These are phyloP conservation scores for Candida orba DNA, from an alignment of 805 yeast species.

Conservation along the genomic window DNA sequence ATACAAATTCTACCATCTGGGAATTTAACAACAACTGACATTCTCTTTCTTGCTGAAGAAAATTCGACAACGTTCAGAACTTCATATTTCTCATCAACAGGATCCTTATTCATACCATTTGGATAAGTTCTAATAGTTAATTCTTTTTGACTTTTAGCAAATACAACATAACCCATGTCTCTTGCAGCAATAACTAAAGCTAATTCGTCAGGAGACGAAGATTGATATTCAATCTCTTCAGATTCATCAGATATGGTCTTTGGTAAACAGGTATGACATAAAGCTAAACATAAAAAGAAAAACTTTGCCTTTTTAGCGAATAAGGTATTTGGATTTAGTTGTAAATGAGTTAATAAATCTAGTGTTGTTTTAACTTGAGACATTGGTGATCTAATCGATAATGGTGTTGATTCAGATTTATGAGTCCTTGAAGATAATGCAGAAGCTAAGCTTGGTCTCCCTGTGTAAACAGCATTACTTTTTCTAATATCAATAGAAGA, in stretches of 20 bases:
- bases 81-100: conserved; percentile 62
- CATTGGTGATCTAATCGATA: neutral
- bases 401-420: neutral
- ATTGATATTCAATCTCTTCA: conserved; percentile 69
- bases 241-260: conserved; percentile 34
- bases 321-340: conserved; percentile 57
- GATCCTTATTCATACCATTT: conserved; percentile 60
- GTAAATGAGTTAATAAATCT: conserved; percentile 63
- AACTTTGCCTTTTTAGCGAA: conserved; percentile 71
- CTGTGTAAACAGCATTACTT: conserved; percentile 35
- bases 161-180: conserved; percentile 87
- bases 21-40: conserved; percentile 78
- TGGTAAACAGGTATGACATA: conserved; percentile 89
- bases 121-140: conserved; percentile 77
- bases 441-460: conserved; percentile 55
- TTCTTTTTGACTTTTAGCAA: conserved; percentile 52
- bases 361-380: conserved; percentile 43
- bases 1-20: conserved; percentile 73
- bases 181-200: conserved; percentile 93
- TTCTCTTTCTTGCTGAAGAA: conserved; percentile 80
- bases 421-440: conserved; percentile 19
- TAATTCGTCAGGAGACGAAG: conserved; percentile 94
- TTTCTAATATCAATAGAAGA: conserved; percentile 34
- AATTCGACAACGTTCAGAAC: conserved; percentile 81
- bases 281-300: conserved; percentile 72